Conservation (phyloP, 2,329 filamentous ascomycete species). For the Exophiala aquamarina region DNA sequence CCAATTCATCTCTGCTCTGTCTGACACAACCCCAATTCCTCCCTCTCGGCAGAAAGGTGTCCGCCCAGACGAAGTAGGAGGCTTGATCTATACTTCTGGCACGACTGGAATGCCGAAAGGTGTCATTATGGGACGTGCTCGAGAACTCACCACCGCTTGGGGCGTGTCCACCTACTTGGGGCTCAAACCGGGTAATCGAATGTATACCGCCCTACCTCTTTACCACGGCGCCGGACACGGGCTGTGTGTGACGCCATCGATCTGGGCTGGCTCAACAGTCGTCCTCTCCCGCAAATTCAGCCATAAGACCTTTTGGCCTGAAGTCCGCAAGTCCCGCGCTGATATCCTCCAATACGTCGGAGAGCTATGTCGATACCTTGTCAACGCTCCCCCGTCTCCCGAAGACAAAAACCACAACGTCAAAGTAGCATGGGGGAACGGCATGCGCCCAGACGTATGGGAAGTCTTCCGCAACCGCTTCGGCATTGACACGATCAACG, state of each 20-base stretch:
- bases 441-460: constrained; percentile 51
- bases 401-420: constrained; percentile 47
- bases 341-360: constrained; percentile 61
- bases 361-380: constrained; percentile 51
- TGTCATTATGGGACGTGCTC: constrained; percentile 41
- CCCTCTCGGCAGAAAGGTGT: constrained; percentile 56
- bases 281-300: constrained; percentile 39
- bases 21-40: constrained; percentile 52
- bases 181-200: constrained; percentile 52
- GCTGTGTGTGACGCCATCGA: constrained; percentile 44
- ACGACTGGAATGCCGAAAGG: constrained; percentile 75
- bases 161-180: constrained; percentile 33
- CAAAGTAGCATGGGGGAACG: constrained; percentile 48
- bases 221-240: constrained; percentile 72
- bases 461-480: constrained; percentile 43
- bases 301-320: constrained; percentile 29
- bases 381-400: constrained; percentile 43
- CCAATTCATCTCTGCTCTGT: constrained; percentile 45
- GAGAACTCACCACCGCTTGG: constrained; percentile 27
- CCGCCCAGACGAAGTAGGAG: constrained; percentile 55
- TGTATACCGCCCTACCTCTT: constrained; percentile 75
- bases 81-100: constrained; percentile 73
- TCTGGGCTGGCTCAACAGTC: constrained; percentile 52
- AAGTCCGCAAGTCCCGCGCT: constrained; percentile 38
- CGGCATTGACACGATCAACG: constrained; percentile 55